Evolutionary conservation across 2,329 filamentous ascomycete genomes (phyloP).

Genomic region (Ophiocordyceps camponoti-floridani): DNA sequence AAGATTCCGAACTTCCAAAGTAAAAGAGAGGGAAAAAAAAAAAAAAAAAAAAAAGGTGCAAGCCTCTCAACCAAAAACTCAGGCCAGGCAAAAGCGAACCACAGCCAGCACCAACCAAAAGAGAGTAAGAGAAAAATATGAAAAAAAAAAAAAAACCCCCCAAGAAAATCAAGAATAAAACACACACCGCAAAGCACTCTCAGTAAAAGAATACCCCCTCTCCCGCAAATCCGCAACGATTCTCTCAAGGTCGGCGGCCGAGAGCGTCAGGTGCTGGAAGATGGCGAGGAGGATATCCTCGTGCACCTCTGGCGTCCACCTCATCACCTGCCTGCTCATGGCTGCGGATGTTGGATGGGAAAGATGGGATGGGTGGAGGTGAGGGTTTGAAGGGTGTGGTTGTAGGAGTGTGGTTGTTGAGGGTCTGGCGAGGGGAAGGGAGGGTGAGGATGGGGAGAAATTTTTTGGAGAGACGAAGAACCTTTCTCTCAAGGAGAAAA

Average conservation of each 20-base stretch:
- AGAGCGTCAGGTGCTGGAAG: constrained; percentile 17
- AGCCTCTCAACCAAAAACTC: too few species aligned
- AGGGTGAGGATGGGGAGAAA: too few species aligned
- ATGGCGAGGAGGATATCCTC: constrained; percentile 24
- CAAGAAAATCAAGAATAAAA: constrained; percentile 1
- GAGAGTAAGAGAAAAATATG: neutral
- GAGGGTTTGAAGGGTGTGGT: neutral
- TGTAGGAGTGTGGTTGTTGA: neutral
- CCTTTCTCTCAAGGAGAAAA: too few species aligned
- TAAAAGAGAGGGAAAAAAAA: too few species aligned
- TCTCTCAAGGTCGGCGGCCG: constrained; percentile 12
- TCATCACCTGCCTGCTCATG: constrained; percentile 16
- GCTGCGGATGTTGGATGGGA: neutral
- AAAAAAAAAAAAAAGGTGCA: too few species aligned
- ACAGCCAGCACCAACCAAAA: too few species aligned
- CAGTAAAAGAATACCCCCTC: constrained; percentile 21
- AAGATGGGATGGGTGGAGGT: neutral
- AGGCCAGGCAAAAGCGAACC: too few species aligned
- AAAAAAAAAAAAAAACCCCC: constrained; percentile 1
- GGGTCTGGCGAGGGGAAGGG: too few species aligned
- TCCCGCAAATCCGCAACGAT: constrained; percentile 18
- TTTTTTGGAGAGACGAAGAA: too few species aligned
- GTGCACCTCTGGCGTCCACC: constrained; percentile 24
- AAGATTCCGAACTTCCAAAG: too few species aligned
- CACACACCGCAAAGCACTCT: constrained; percentile 20